phyloP scores from a whole-genome alignment of 352 stramenopile genomes.

The Phytopythium cucurbitacearum region DNA sequence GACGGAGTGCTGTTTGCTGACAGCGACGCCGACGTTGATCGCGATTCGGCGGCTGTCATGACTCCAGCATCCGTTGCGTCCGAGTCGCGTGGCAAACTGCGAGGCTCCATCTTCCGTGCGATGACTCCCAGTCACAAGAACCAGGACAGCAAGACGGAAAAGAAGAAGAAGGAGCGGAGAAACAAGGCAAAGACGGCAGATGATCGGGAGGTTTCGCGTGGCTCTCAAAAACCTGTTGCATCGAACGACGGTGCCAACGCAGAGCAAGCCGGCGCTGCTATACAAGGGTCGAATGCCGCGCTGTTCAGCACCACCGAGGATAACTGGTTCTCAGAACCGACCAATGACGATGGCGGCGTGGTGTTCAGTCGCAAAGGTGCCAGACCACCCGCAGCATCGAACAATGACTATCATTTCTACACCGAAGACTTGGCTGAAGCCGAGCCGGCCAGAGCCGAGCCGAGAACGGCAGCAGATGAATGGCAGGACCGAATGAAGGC shows the following conservation, averaged over 20 bases:
- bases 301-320: conserved; percentile 55
- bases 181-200: neutral
- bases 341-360: neutral
- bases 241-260: no score
- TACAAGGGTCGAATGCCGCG: conserved; percentile 3
- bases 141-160: conserved; percentile 1
- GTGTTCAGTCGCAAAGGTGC: neutral
- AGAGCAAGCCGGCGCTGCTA: neutral
- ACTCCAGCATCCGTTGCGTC: conserved; percentile 9
- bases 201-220: no score
- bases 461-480: conserved; percentile 3
- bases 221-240: no score
- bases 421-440: conserved; percentile 1
- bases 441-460: neutral
- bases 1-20: conserved; percentile 4
- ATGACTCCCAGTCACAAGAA: conserved; percentile 3
- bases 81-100: conserved; percentile 3
- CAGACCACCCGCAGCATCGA: no score
- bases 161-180: conserved; percentile 11
- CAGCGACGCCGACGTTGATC: conserved; percentile 9
- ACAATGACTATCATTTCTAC: neutral
- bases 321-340: conserved; percentile 53
- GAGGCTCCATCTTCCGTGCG: conserved; percentile 7
- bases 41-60: neutral
- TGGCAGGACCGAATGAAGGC: conserved; percentile 5